These are phyloP conservation scores for Hypericum androsaemum DNA, from an alignment of 345 rosid genomes.

Conservation along the genomic window DNA sequence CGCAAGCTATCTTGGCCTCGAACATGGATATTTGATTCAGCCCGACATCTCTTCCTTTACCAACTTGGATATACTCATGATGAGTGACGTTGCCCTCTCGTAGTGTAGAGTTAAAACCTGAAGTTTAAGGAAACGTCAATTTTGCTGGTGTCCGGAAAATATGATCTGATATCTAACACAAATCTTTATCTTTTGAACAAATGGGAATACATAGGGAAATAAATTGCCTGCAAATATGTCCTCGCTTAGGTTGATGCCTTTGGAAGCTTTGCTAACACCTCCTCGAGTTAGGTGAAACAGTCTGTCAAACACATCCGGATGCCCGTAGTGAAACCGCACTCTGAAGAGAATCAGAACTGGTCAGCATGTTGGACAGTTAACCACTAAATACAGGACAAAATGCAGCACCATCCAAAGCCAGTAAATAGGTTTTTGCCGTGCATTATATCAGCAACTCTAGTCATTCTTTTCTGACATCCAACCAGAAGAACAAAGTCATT, in stretches of 20 bases:
- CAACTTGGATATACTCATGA: slow-evolving; percentile 9
- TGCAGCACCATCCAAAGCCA: too few relatives aligned
- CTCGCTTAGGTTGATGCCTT: slow-evolving; percentile 7
- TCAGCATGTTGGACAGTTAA: not conserved
- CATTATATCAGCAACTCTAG: not conserved
- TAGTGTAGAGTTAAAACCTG: slow-evolving; percentile 7
- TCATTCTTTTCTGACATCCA: too few relatives aligned
- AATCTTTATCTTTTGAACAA: too few relatives aligned
- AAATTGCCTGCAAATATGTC: slow-evolving; percentile 4
- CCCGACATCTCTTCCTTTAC: slow-evolving; percentile 9
- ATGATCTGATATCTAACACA: too few relatives aligned
- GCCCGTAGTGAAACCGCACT: slow-evolving; percentile 6
- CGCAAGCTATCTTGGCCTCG: slow-evolving; percentile 7
- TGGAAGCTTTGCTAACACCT: slow-evolving; percentile 8
- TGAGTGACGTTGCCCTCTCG: slow-evolving; percentile 6
- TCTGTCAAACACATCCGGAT: slow-evolving; percentile 9
- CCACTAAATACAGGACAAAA: too few relatives aligned
- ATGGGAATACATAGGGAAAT: too few relatives aligned
- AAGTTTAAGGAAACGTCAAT: not conserved
- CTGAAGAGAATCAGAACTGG: not conserved
- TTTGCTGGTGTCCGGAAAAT: too few relatives aligned
- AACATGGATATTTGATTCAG: slow-evolving; percentile 7
- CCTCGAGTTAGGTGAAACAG: slow-evolving; percentile 8
- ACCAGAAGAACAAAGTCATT: too few relatives aligned
- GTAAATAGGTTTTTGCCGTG: too few relatives aligned